Base-by-base conservation (phyloP, 1,284 basidiomycete species). In the Puccinia sorghi region DNA sequence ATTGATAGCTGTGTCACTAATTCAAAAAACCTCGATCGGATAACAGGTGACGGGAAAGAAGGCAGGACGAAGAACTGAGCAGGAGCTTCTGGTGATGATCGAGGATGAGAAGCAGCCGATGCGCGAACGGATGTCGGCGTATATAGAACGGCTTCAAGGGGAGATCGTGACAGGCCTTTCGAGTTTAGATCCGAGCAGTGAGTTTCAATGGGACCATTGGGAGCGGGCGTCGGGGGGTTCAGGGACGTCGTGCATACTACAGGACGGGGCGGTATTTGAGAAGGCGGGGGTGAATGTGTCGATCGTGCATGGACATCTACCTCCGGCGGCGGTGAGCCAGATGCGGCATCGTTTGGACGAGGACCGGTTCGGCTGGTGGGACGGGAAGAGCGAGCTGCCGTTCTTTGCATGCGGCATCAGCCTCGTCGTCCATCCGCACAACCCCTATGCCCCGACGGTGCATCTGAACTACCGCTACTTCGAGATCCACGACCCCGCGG, bases 381-480 rank as follows among this genome's bases (percentile, higher is more conserved):
- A 82, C 86, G 88, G 86, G 73, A 86, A 81, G 83, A 79, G 88
- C 87, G 80, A 82, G 57, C 86, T 97, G 25, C 96, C 95, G 0
- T 99, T 96, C 88, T 97, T 94, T 84, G 96, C 93, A 7, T 92
- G 92, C 0, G 96, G 96, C 0, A 87, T 99, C 82, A 92, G 90
- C 80, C 88, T 97, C 82, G 94, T 99, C 81, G 89, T 98, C 37
- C 97, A 99, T 85, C 95, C 96, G 0, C 88, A 90, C 80, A 97
- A 95, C 86, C 97, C 97, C 0, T 84, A 84, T 73, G 86, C 84
- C 8, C 85, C 86, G 2, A 84, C 83, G 22, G 90, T 93, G 8
- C 96, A 99, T 85, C 90, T 93, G 81, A 99, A 99, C 86, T 98
- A 96, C 84, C 92, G 97, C 75, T 99, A 98, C 86, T 99, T 99